Evolutionary conservation across 176 grass and related monocot species (phyloP), one percentile per base, ranked within the genome.

Genomic region (Alloteropsis semialata): DNA sequence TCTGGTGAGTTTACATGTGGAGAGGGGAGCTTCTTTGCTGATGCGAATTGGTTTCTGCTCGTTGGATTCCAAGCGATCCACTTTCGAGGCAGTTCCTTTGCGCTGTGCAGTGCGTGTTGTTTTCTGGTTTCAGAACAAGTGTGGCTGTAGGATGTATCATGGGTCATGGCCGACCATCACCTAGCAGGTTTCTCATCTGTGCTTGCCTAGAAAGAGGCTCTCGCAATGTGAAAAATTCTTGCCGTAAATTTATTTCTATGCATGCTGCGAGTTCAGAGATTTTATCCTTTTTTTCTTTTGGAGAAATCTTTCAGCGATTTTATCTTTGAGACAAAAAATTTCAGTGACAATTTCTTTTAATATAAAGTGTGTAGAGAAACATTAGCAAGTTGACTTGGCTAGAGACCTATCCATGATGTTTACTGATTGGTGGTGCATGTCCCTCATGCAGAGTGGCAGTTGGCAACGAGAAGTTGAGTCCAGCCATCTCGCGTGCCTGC

Each of bases 401-500:
- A 18, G 15, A 37, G 17, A 65, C 62, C 17, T 5, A 57, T 48
- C 13, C 69, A 33, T 34, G 29, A 6, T 21, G 28, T 3, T 74
- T 74, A 74, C 71, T 36, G 51, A 58, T 58, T 16, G 73, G 73
- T 58, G 73, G 9, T 66, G 29, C 27, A 58, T 56, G 60, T 12
- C 21, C 42, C 21, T 43, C 66, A 59, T 28, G 42, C 65, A 77
- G 70, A 21, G 4, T 42, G 24, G 55, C 67, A 36, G 43, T 66
- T 73, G 33, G 0, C 58, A 53, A 90, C 30, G 48, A 55, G 16
- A 65, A 54, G n/a, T 10, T 1, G 5, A 69, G 39, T 44, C 50
- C 78, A 30, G 33, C 66, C 34, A 34, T 58, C 86, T 36, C 63
- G 83, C 16, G 63, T 42, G 34, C 57, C 80, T 25, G 58, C 86